These are phyloP conservation scores for Diaporthe sp. DNA, from an alignment of 2,329 filamentous ascomycete genomes.

Conservation along the genomic window DNA sequence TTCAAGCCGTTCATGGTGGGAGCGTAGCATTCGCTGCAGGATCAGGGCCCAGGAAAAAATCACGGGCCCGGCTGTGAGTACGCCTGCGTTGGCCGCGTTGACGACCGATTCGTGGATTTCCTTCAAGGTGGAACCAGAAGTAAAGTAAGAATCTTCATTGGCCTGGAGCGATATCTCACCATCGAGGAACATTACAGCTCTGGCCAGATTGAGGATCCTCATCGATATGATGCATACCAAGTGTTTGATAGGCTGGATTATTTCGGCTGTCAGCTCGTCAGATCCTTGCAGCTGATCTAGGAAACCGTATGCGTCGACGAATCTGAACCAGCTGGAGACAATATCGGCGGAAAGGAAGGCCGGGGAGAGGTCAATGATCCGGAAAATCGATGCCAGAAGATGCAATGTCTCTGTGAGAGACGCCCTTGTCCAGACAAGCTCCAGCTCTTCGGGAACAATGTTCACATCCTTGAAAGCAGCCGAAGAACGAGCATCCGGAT, in stretches of 20 bases:
- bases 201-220: slow-evolving; percentile 75
- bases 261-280: slow-evolving; percentile 58
- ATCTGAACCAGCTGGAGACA: slow-evolving; percentile 79
- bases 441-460: slow-evolving; percentile 63
- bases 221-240: slow-evolving; percentile 79
- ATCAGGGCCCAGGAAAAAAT: slow-evolving; percentile 87
- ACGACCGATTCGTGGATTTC: slow-evolving; percentile 80
- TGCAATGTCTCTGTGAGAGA: slow-evolving; percentile 80
- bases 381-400: slow-evolving; percentile 79
- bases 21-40: slow-evolving; percentile 75
- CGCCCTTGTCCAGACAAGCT: slow-evolving; percentile 71
- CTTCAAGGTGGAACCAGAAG: slow-evolving; percentile 77
- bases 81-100: slow-evolving; percentile 66
- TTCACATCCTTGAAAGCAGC: slow-evolving; percentile 50
- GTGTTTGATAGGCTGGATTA: slow-evolving; percentile 76
- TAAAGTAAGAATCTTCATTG: slow-evolving; percentile 71
- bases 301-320: slow-evolving; percentile 78
- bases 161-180: slow-evolving; percentile 58
- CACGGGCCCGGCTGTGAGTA: slow-evolving; percentile 77
- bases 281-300: slow-evolving; percentile 73
- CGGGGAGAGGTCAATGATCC: slow-evolving; percentile 72
- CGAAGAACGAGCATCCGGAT: slow-evolving; percentile 63
- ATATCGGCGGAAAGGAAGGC: slow-evolving; percentile 69
- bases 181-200: slow-evolving; percentile 68
- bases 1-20: slow-evolving; percentile 73